Evolutionary conservation across 495 filamentous ascomycete species (phyloP).

Genomic region (Jackrogersella multiformis): DNA sequence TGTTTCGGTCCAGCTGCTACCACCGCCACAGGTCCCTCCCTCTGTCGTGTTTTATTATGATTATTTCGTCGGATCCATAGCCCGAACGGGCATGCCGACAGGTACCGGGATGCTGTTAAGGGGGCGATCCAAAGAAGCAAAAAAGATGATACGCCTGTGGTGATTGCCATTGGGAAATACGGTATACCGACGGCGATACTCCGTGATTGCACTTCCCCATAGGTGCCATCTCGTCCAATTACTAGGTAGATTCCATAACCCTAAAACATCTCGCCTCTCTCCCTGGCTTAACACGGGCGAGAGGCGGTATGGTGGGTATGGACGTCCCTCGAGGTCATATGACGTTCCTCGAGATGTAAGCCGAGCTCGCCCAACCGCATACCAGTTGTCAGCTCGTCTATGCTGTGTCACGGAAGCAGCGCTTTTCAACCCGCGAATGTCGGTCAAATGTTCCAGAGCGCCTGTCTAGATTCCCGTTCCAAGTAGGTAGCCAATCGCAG

Average conservation of each 20-base stretch:
- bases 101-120: conserved; percentile 20
- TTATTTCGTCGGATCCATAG: neutral
- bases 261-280: neutral
- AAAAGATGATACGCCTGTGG: neutral
- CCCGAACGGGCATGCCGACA: conserved; percentile 38
- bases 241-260: conserved; percentile 4
- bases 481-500: conserved; percentile 15
- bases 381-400: conserved; percentile 33
- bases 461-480: neutral
- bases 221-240: neutral
- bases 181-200: neutral
- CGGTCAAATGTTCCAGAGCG: conserved; percentile 36
- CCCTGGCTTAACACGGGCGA: conserved; percentile 10
- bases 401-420: conserved; percentile 28
- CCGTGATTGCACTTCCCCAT: neutral
- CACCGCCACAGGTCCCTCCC: neutral
- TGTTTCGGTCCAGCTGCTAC: conserved; percentile 8
- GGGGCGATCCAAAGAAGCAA: conserved; percentile 20
- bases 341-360: conserved; percentile 18
- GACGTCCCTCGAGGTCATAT: conserved; percentile 24
- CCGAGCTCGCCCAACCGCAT: conserved; percentile 31
- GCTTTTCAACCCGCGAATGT: conserved; percentile 23
- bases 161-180: conserved; percentile 4
- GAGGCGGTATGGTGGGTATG: conserved; percentile 3
- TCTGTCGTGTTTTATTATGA: neutral